These are phyloP conservation scores for Abrus pulchellus DNA, from an alignment of 306 rosid species.

Conservation along the genomic window DNA sequence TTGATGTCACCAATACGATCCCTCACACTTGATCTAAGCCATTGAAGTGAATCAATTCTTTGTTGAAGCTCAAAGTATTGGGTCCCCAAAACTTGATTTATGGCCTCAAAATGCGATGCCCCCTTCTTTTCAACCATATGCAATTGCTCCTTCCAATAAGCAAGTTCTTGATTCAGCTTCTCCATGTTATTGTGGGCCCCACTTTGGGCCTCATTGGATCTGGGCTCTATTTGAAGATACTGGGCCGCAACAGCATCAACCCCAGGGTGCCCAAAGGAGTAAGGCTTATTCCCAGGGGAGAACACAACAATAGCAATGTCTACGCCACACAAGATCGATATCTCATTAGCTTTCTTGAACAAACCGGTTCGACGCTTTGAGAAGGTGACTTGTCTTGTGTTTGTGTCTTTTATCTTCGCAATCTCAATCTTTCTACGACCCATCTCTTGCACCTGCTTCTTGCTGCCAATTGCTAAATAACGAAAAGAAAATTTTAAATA, in stretches of 20 bases:
- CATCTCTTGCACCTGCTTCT: not conserved
- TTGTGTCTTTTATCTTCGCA: slow-evolving; percentile 61
- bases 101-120: too few relatives aligned
- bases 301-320: slow-evolving; percentile 65
- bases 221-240: slow-evolving; percentile 45
- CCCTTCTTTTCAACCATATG: slow-evolving; percentile 47
- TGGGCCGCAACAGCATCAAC: slow-evolving; percentile 52
- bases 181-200: not conserved
- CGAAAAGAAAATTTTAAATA: not conserved
- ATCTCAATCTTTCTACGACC: slow-evolving; percentile 73
- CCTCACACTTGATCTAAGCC: too few relatives aligned
- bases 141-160: slow-evolving; percentile 1
- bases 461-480: too few relatives aligned
- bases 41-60: too few relatives aligned
- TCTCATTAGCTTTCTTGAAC: slow-evolving; percentile 75
- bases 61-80: too few relatives aligned
- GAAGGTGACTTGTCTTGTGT: slow-evolving; percentile 66
- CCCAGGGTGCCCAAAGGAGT: slow-evolving; percentile 69
- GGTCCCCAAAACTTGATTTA: too few relatives aligned
- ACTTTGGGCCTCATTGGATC: not conserved
- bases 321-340: slow-evolving; percentile 61
- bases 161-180: too few relatives aligned
- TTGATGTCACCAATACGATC: too few relatives aligned
- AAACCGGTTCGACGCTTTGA: slow-evolving; percentile 70
- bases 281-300: slow-evolving; percentile 65